phyloP scores from a whole-genome alignment of 148 eudicot species.

The Rhododendron ovatum region DNA sequence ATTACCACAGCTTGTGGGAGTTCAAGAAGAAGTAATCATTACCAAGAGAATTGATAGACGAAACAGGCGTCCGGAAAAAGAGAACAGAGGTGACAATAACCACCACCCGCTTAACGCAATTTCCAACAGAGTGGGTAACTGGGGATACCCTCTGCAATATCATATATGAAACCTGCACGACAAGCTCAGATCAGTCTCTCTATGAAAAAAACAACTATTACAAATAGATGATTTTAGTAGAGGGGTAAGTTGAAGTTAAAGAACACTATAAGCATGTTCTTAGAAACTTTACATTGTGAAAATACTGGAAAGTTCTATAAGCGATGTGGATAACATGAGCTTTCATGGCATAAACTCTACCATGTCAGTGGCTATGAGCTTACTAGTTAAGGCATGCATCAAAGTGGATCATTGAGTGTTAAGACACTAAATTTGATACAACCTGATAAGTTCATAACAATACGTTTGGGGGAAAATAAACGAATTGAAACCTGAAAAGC shows the following conservation, averaged over 20 bases:
- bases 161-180: conserved; percentile 85
- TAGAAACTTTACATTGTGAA: background rate
- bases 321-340: background rate
- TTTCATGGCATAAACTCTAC: background rate
- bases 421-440: background rate
- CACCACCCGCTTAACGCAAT: conserved; percentile 95
- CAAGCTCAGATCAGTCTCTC: conserved; percentile 3
- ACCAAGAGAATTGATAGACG: conserved; percentile 75
- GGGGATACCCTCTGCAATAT: conserved; percentile 92
- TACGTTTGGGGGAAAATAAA: background rate
- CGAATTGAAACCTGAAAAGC: background rate
- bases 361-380: background rate
- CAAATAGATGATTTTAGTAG: background rate
- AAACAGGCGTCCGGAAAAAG: conserved; percentile 77
- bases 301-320: background rate
- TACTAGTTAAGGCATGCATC: background rate
- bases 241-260: background rate
- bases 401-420: background rate
- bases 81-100: conserved; percentile 85
- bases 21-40: conserved; percentile 14
- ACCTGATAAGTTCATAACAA: background rate
- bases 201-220: background rate
- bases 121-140: conserved; percentile 84
- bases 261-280: background rate
- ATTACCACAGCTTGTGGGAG: background rate